Evolutionary conservation across 176 grass and related monocot genomes (phyloP), one percentile per base, ranked within the genome.

Genomic region (Triticum monococcum): DNA sequence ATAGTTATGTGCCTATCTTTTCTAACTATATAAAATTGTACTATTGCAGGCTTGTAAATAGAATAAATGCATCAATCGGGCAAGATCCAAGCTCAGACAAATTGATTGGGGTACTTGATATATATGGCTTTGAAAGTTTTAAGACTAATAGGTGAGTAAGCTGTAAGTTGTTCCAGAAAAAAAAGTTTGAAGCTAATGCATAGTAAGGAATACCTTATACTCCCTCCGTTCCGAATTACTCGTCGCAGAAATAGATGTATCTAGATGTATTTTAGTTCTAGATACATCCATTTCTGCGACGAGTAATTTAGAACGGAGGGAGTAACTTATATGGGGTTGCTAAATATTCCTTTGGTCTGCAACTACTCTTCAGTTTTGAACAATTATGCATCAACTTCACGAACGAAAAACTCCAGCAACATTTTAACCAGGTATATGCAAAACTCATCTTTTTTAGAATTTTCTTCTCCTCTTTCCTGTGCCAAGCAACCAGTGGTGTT

Each of bases 81-180:
- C 97, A 98, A 82, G 97, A 98, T 61, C 85, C 90, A 85, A 87
- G 65, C 81, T 98, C 94, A 2, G 92, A 92, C 48, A 80, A 90
- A 76, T 74, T 98, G 85, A 98, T 98, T 84, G 97, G 97, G 22
- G 97, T 98, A 69, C 97, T 98, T 91, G 97, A 98, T 91, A 98
- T 98, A 59, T 98, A 98, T 88, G 97, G 97, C 8, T 98, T 98
- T 83, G 97, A 98, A 91, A 98, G 94, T 90, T 98, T 98, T 89
- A 92, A 96, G 81, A 96, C 86, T 73, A 98, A 98, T 63, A 98
- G 97, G 97, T 92, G 86, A 91, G 46, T 68, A 66, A 74, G 71
- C 85, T 89, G n/a, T 64, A 71, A 78, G 71, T 46, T 48, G 23
- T 85, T 85, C 45, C 10, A 85, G 80, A 82, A 72, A 79, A 16